Evolutionary conservation across 1,284 basidiomycete species (phyloP).

Genomic region (Trichosporon asahii): DNA sequence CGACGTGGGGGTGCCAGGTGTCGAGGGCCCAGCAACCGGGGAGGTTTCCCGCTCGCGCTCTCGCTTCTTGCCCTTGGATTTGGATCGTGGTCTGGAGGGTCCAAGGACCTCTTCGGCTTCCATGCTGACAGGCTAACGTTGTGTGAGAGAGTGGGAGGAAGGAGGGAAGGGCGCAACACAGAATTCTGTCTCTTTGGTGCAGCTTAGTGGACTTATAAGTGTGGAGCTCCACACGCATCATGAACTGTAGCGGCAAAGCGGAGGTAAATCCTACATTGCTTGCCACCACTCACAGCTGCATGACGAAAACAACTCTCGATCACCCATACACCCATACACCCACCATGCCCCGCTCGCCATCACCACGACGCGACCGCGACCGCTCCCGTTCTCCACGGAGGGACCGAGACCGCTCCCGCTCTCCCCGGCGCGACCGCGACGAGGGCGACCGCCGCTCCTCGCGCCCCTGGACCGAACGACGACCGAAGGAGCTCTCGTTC

Average conservation of each 20-base stretch:
- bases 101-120: constrained; percentile 4
- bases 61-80: constrained; percentile 7
- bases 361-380: constrained; percentile 22
- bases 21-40: not conserved
- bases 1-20: not conserved
- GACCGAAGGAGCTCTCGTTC: constrained; percentile 50
- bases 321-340: not conserved
- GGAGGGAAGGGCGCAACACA: not conserved
- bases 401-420: constrained; percentile 10
- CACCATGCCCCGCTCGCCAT: constrained; percentile 40
- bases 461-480: constrained; percentile 20
- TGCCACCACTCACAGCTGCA: constrained; percentile 4
- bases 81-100: not conserved
- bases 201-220: not conserved
- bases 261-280: constrained; percentile 6
- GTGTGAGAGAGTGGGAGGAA: not conserved
- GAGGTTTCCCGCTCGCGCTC: not conserved
- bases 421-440: not conserved
- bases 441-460: constrained; percentile 10
- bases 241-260: not conserved
- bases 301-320: not conserved
- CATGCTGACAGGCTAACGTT: not conserved
- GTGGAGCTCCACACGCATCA: not conserved
- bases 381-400: constrained; percentile 20
- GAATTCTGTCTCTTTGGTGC: not conserved